Evolutionary conservation across 805 yeast species (phyloP), one percentile per base, ranked within the genome.

Genomic region (Pichia scutulata): DNA sequence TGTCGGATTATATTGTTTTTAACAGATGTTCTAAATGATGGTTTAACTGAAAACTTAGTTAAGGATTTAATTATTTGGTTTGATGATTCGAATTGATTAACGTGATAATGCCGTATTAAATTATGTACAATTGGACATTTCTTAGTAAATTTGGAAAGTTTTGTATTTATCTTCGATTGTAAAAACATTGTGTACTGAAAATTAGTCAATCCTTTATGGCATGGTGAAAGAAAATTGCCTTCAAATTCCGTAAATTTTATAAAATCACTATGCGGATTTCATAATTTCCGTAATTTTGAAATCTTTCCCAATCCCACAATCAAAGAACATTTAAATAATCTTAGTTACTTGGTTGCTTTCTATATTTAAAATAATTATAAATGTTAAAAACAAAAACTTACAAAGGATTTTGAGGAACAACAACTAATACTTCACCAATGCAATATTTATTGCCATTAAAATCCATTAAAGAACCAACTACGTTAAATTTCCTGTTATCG

Each of bases 401-500:
- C 28, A 49, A 12, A 9, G 45, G 42, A 2, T 37, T 39, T 37
- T 54, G 50, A 12, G 65, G 64, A 41, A 61, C 61, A 16, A 57
- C 60, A 21, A 59, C 65, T n/a, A 60, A 21, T n/a, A 60, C 43
- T 39, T 57, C 61, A 16, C 62, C 65, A 19, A 49, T 45, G 37
- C 64, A 61, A 46, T 56, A 61, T 19, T 49, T 41, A 14, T 49
- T 43, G 2, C 61, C 62, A n/a, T 50, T 25, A 7, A 53, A 6
- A 39, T 53, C 53, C 39, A 50, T 52, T 24, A 61, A 47, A 8
- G 54, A 53, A 1, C 65, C 65, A n/a, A 37, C 25, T 7, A 61
- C 64, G 3, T 37, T 52, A 43, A 60, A 59, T 43, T 60, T 61
- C 22, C 54, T 49, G 19, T 46, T n/a, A 39, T 51, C 49, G 2